Base-by-base conservation (phyloP, 225 moss, liverwort and hornwort species). In the Ulota crispa region DNA sequence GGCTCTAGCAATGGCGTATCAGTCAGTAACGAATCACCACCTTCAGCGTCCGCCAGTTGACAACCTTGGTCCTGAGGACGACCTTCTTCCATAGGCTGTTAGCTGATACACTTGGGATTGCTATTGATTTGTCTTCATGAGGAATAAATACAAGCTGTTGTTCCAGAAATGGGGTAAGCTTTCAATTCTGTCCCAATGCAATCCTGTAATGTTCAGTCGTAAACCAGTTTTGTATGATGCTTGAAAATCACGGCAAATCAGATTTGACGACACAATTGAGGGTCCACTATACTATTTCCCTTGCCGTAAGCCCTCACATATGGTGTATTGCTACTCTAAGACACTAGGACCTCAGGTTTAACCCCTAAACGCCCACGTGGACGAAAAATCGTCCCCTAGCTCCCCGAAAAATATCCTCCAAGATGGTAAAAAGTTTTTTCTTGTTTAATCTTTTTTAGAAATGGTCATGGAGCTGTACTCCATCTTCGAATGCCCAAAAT, bases 1-100 rank as follows among this genome's bases (percentile, higher is more conserved):
- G 68, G 92, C 93, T 16, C 74, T 94, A 71, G 92, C 92, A 31
- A 92, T 92, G 78, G 90, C 88, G 16, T 94, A 87, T 69, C 92
- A 94, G 60, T 64, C 82, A 23, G 85, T 83, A 66, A 94, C 93
- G 43, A 64, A 76, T 54, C 89, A 92, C 57, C 93, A 92, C 73
- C 87, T 94, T 72, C 83, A 86, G 59, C 91, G 89, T 61, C 93
- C 93, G 47, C 92, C 92, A 50, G 70, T 93, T n/a, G 80, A 85
- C 79, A 70, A 89, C 73, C 83, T 90, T 64, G 86, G 77, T 21
- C 71, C 86, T 83, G 75, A 28, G 21, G 76, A 86, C 31, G 23
- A 55, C 31, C 20, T 42, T 53, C 74, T 64, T 64, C 39, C 26
- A 14, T n/a, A 59, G 39, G 24, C 37, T 43, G 16, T 19, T 69